These are phyloP conservation scores for Chaetomium sp. DNA, from an alignment of 2,329 filamentous ascomycete species.

Conservation along the genomic window DNA sequence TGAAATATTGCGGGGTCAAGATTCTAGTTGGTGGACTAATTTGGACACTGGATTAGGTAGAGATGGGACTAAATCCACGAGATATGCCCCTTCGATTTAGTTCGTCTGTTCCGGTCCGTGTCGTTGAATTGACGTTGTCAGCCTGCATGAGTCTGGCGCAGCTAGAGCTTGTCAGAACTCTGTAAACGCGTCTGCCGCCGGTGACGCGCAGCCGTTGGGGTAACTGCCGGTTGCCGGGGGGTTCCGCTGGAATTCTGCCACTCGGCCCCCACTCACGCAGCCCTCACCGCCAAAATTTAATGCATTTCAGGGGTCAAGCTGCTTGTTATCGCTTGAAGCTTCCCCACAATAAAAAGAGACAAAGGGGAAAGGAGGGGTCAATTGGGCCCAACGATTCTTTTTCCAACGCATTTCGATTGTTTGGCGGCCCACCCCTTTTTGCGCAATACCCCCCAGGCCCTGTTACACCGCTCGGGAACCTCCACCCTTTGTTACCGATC, in stretches of 20 bases:
- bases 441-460: no score
- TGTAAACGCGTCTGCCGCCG: constrained; percentile 2
- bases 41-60: no score
- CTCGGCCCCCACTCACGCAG: neutral
- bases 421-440: neutral
- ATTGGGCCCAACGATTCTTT: constrained; percentile 2
- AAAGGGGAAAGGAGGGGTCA: constrained; percentile 11
- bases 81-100: no score
- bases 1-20: no score
- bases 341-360: constrained; percentile 5
- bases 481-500: neutral
- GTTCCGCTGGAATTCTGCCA: constrained; percentile 6
- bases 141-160: neutral
- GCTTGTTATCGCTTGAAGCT: neutral
- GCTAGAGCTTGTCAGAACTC: neutral
- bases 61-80: no score
- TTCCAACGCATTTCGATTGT: neutral
- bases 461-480: no score
- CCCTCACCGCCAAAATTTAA: constrained; percentile 5
- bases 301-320: constrained; percentile 3
- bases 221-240: neutral
- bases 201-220: constrained; percentile 7
- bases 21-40: no score
- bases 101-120: no score
- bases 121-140: no score